phyloP scores from a whole-genome alignment of 768 basidiomycete species.

The Mycena filopes region DNA sequence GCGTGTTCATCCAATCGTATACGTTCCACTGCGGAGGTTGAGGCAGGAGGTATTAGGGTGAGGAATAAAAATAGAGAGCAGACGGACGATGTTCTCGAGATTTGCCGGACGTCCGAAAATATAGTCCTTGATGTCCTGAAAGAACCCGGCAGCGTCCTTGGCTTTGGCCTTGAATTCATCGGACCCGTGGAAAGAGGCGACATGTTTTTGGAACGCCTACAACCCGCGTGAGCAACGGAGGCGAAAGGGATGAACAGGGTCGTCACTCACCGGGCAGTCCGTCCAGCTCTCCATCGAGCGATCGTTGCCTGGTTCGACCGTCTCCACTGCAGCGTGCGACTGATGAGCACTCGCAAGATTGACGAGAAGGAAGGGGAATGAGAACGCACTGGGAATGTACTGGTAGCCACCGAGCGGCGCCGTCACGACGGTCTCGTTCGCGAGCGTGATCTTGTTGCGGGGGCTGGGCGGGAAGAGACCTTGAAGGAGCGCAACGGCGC shows the following conservation, averaged over 20 bases:
- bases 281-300: slow-evolving; percentile 87
- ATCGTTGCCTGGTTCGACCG: slow-evolving; percentile 85
- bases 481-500: slow-evolving; percentile 85
- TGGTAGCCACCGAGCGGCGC: slow-evolving; percentile 88
- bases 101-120: slow-evolving; percentile 74
- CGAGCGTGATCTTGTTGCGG: slow-evolving; percentile 78
- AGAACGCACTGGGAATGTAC: slow-evolving; percentile 75
- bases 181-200: slow-evolving; percentile 68
- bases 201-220: slow-evolving; percentile 74
- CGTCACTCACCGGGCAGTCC: slow-evolving; percentile 56
- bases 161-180: slow-evolving; percentile 71
- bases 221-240: background rate
- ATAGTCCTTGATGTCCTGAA: slow-evolving; percentile 72
- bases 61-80: background rate
- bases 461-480: slow-evolving; percentile 85
- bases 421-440: slow-evolving; percentile 77
- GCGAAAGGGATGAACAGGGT: background rate
- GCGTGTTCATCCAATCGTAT: slow-evolving; percentile 80
- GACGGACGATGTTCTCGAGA: slow-evolving; percentile 75
- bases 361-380: background rate
- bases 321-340: no score
- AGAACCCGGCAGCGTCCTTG: slow-evolving; percentile 71
- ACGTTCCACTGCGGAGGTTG: slow-evolving; percentile 73
- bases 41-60: background rate
- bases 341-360: no score